phyloP scores from a whole-genome alignment of 495 filamentous ascomycete genomes.

The Aspergillus funiculosus region DNA sequence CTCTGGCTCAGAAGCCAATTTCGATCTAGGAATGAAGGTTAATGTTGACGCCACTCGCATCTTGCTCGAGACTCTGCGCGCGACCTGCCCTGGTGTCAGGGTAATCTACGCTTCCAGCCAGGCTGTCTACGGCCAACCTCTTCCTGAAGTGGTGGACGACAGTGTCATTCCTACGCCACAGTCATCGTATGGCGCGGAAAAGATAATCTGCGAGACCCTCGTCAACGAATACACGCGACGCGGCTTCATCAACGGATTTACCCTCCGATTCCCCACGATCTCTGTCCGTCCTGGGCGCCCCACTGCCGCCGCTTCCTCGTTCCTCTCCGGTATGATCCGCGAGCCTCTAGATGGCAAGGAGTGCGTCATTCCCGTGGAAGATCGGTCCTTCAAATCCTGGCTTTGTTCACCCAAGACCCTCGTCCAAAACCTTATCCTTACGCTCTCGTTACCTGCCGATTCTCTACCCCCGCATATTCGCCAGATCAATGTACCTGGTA shows the following conservation, averaged over 20 bases:
- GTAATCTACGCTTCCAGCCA: constrained; percentile 57
- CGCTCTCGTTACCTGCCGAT: constrained; percentile 47
- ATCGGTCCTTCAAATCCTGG: constrained; percentile 56
- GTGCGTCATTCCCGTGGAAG: constrained; percentile 57
- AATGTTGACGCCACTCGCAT: constrained; percentile 65
- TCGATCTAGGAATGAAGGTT: constrained; percentile 62
- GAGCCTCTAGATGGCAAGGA: constrained; percentile 54
- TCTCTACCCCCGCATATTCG: constrained; percentile 50
- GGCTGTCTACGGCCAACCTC: constrained; percentile 53
- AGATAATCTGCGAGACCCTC: constrained; percentile 64
- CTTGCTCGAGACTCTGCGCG: constrained; percentile 53
- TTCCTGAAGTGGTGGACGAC: constrained; percentile 47
- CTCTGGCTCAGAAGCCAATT: constrained; percentile 63
- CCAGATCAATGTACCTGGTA: constrained; percentile 65
- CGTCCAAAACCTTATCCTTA: constrained; percentile 58
- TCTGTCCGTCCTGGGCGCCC: constrained; percentile 64
- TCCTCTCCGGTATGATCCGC: constrained; percentile 63
- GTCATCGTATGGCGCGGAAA: constrained; percentile 68
- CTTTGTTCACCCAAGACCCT: constrained; percentile 58
- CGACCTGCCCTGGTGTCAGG: constrained; percentile 50
- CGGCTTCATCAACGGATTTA: constrained; percentile 58
- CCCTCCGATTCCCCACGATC: constrained; percentile 66
- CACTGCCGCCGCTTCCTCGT: constrained; percentile 61
- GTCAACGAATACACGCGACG: constrained; percentile 67
- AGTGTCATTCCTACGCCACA: constrained; percentile 58